These are phyloP conservation scores for Gonium pectorale DNA, from an alignment of 139 green algal species.

Conservation along the genomic window DNA sequence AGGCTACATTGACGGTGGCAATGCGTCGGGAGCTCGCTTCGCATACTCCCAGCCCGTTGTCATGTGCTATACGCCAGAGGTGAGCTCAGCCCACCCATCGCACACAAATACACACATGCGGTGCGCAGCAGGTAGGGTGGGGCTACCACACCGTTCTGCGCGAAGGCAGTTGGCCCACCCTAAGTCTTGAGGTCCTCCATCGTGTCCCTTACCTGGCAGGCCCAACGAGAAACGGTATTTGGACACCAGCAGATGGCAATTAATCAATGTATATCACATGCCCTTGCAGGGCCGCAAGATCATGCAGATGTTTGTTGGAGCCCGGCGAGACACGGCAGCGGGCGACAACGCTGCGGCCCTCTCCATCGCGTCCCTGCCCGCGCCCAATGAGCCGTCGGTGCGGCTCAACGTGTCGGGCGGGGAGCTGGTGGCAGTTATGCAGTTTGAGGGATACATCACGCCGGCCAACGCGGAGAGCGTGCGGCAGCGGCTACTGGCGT, in stretches of 20 bases:
- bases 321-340: not conserved
- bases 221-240: not conserved
- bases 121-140: too few species aligned
- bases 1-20: conserved; percentile 71
- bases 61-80: conserved; percentile 68
- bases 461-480: conserved; percentile 53
- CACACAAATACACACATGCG: too few species aligned
- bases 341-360: not conserved
- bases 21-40: conserved; percentile 52
- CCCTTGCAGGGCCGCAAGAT: conserved; percentile 53
- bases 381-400: conserved; percentile 22
- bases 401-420: conserved; percentile 61
- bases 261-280: not conserved
- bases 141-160: too few species aligned
- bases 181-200: too few species aligned
- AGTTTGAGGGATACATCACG: conserved; percentile 76
- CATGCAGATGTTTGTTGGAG: conserved; percentile 58
- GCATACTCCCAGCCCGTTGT: conserved; percentile 74
- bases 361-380: conserved; percentile 35
- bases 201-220: too few species aligned
- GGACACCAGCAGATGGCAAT: not conserved
- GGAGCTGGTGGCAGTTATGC: conserved; percentile 69
- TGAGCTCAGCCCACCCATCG: too few species aligned
- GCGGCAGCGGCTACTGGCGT: conserved; percentile 46
- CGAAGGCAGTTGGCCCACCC: too few species aligned